Base-by-base conservation (phyloP, 805 yeast genomes). In the Alloascoidea africana region DNA sequence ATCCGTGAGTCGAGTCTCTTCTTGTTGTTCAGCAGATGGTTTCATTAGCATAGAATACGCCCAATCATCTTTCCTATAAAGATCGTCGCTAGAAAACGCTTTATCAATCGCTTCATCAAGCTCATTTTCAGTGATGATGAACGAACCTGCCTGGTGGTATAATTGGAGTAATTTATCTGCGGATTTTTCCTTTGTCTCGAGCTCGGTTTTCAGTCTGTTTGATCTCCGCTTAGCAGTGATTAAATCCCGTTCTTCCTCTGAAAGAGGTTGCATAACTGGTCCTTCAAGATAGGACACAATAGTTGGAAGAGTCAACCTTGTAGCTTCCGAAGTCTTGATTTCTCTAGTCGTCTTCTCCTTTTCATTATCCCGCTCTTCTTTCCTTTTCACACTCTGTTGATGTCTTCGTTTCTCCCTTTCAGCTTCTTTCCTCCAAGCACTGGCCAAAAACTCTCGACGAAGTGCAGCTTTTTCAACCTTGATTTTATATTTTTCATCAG, bases 281-380 rank as follows among this genome's bases (percentile, higher is more conserved):
- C 82, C 83, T 16, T 67, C 55, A 42, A 83, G 56, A 44, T 74
- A 65, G 30, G 68, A 65, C 48, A 79, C 85, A 40, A 86, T 63
- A 1, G 94, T 80, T 35, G 96, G 96, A 37, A 84, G 62, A 1
- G 94, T 83, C 49, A 78, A 67, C 48, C 64, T 44, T 36, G 73
- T 65, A 16, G 84, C 77, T 27, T 46, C 51, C 3, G 59, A 51
- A 14, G 56, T 51, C 42, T 60, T 55, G n/a, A 45, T 46, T 30
- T 53, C 46, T 35, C 50, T 51, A n/a, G 56, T 52, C 13, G 52
- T 48, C 30, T 47, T 40, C 17, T 42, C 45, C 17, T 52, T 23
- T 23, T 23, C 30, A n/a, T n/a, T 65, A 5, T 55, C 65, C 34
- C 59, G 50, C 27, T 47, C 44, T 46, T 60, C 55, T 47, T 63